Conservation (phyloP, 495 filamentous ascomycete genomes). For the Podospora anserina region DNA sequence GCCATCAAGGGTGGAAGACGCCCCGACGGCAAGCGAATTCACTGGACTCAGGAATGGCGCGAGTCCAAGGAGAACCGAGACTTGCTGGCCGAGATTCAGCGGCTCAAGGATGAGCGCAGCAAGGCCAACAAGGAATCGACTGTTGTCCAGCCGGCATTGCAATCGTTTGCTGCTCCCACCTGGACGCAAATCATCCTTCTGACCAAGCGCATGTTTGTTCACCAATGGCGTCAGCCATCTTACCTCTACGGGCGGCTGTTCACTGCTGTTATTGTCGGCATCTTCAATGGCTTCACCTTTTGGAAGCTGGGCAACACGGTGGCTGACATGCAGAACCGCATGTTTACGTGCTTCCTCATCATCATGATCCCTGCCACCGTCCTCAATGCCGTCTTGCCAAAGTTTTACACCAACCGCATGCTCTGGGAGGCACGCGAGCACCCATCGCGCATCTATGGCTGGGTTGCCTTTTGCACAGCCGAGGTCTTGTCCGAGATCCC, state of each 20-base stretch:
- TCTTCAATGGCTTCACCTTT: constrained; percentile 90
- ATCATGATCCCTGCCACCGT: constrained; percentile 69
- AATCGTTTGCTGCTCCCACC: constrained; percentile 38
- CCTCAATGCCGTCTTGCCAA: constrained; percentile 73
- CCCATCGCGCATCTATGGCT: constrained; percentile 74
- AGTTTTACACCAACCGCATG: constrained; percentile 73
- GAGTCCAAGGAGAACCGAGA: constrained; percentile 62
- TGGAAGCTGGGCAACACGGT: constrained; percentile 66
- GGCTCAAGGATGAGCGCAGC: constrained; percentile 49
- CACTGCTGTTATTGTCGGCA: constrained; percentile 49
- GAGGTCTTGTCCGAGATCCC: constrained; percentile 77
- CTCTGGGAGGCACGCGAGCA: constrained; percentile 76
- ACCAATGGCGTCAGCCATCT: constrained; percentile 73
- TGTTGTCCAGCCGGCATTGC: not conserved
- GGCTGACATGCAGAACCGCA: constrained; percentile 71
- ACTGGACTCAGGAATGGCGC: constrained; percentile 80
- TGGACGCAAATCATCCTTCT: constrained; percentile 46
- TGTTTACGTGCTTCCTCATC: constrained; percentile 76
- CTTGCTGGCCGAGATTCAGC: constrained; percentile 65
- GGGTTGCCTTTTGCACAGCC: constrained; percentile 77
- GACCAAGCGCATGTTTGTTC: constrained; percentile 64
- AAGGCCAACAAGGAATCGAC: constrained; percentile 31
- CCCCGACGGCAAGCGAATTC: constrained; percentile 67
- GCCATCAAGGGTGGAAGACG: constrained; percentile 64
- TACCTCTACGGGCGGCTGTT: constrained; percentile 70